Percentiles rank a stretch among this genome's conserved stretches.
Conservation (phyloP, 345 rosid genomes). For the Aquilaria malaccensis region DNA sequence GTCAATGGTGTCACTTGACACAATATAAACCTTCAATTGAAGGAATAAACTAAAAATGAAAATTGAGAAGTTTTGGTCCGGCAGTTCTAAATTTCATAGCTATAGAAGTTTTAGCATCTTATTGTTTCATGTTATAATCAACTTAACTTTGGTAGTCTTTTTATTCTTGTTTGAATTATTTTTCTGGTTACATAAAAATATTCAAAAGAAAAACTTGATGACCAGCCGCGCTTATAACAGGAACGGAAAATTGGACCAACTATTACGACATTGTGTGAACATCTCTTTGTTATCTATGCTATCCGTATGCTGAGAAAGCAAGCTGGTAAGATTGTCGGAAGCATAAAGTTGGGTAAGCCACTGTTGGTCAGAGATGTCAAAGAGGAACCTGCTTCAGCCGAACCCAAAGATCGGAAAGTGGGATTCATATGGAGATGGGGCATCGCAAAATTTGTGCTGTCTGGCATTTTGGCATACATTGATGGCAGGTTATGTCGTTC, state of each 20-base stretch:
- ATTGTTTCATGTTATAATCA: neutral
- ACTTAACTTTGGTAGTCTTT: neutral
- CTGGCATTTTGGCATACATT: constrained; percentile 75
- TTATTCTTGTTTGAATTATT: neutral
- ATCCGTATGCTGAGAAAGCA: constrained; percentile 62
- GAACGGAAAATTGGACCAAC: constrained; percentile 92
- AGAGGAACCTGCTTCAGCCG: constrained; percentile 27
- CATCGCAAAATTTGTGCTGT: constrained; percentile 50
- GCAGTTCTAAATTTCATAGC: no score
- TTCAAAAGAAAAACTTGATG: neutral
- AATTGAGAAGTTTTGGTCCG: no score
- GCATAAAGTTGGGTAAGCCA: constrained; percentile 30
- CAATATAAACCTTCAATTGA: no score
- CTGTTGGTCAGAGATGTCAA: constrained; percentile 19
- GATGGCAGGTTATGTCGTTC: constrained; percentile 84
- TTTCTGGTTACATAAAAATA: neutral
- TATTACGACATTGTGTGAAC: constrained; percentile 70
- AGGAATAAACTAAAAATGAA: no score
- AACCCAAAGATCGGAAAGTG: constrained; percentile 24
- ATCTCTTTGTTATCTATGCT: constrained; percentile 84
- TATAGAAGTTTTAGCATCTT: neutral
- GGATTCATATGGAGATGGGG: constrained; percentile 75
- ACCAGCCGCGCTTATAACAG: constrained; percentile 26
- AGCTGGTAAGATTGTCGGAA: constrained; percentile 34
- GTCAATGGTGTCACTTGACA: no score